Conservation (phyloP, 768 basidiomycete genomes). For the Mycena alexandri region DNA sequence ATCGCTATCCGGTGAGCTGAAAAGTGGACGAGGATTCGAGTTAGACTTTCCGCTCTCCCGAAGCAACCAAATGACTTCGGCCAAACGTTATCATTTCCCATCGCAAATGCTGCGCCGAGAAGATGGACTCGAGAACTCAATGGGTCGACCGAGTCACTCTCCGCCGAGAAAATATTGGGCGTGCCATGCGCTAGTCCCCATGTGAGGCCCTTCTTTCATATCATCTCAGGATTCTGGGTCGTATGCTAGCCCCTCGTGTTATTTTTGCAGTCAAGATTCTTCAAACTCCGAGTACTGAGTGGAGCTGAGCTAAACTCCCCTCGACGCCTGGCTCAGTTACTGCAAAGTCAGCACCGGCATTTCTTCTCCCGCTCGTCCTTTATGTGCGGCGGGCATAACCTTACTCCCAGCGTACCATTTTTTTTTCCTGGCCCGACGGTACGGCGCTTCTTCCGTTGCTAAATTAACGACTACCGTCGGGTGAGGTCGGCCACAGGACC, state of each 20-base stretch:
- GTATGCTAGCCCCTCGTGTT: constrained; percentile 18
- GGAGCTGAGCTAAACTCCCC: neutral
- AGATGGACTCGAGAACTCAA: neutral
- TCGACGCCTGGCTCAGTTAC: constrained; percentile 6
- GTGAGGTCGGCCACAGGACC: constrained; percentile 4
- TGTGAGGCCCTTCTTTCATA: constrained; percentile 16
- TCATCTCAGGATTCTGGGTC: constrained; percentile 7
- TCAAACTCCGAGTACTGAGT: neutral
- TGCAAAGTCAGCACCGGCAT: neutral
- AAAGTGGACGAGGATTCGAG: constrained; percentile 2
- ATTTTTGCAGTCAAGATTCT: neutral
- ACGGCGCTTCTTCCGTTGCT: constrained; percentile 14
- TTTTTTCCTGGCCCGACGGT: constrained; percentile 2
- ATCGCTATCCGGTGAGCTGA: constrained; percentile 9
- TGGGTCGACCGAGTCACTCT: neutral
- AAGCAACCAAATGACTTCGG: constrained; percentile 2
- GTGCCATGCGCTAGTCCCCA: neutral
- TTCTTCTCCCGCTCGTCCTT: constrained; percentile 29
- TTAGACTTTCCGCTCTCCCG: constrained; percentile 10
- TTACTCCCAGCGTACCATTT: constrained; percentile 7
- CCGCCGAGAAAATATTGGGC: constrained; percentile 10
- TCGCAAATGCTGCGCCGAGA: neutral
- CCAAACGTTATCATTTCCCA: neutral
- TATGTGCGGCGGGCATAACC: constrained; percentile 22
- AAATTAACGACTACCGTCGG: neutral